phyloP scores from a whole-genome alignment of 2,329 filamentous ascomycete genomes.

The Penicillium griseofulvum region DNA sequence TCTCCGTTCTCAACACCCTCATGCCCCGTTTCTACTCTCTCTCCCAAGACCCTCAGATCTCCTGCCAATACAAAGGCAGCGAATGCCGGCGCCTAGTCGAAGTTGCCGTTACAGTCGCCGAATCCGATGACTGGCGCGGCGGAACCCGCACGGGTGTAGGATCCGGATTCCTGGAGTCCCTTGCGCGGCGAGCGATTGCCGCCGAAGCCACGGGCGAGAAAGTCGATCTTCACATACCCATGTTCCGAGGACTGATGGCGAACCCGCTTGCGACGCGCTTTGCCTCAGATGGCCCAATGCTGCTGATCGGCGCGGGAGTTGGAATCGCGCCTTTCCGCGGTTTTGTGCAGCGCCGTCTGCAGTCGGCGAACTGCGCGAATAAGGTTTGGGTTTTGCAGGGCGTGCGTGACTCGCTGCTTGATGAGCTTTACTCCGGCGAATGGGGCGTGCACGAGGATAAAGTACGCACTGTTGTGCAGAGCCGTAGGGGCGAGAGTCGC shows the following conservation, averaged over 20 bases:
- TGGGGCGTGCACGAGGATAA: conserved; percentile 91
- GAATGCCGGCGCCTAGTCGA: conserved; percentile 80
- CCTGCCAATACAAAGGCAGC: conserved; percentile 65
- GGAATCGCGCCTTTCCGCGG: conserved; percentile 97
- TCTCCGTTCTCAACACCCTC: conserved; percentile 77
- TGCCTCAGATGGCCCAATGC: conserved; percentile 91
- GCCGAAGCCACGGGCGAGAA: conserved; percentile 54
- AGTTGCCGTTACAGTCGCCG: conserved; percentile 94
- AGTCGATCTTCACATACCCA: conserved; percentile 74
- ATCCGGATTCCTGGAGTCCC: conserved; percentile 87
- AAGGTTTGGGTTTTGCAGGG: conserved; percentile 97
- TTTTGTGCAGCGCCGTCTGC: conserved; percentile 89
- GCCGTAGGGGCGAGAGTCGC: conserved; percentile 70
- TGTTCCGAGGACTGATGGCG: conserved; percentile 98
- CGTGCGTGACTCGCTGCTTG: conserved; percentile 86
- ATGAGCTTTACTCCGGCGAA: conserved; percentile 95
- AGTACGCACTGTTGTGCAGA: conserved; percentile 78
- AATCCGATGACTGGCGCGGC: conserved; percentile 73
- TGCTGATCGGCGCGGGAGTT: conserved; percentile 93
- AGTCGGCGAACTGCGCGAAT: conserved; percentile 93
- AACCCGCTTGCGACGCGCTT: conserved; percentile 93
- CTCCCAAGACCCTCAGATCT: conserved; percentile 89
- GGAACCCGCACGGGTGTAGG: conserved; percentile 78
- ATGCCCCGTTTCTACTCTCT: conserved; percentile 99
- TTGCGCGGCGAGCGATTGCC: conserved; percentile 70